phyloP scores from a whole-genome alignment of 2,329 filamentous ascomycete species.

The Immersiporthe knoxdaviesiana region DNA sequence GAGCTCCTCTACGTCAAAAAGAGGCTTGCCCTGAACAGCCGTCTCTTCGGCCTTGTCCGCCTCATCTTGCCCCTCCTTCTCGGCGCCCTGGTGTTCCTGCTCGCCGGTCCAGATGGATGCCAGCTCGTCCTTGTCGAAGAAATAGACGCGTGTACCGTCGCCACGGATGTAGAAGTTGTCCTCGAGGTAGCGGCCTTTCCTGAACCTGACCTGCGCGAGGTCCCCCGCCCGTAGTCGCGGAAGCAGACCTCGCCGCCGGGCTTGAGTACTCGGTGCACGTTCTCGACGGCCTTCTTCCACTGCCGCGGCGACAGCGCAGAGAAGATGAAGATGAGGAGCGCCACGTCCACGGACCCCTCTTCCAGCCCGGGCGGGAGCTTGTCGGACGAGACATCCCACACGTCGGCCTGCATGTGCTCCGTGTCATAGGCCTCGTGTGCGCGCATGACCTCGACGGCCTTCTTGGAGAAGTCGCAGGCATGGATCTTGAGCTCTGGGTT shows the following conservation, averaged over 20 bases:
- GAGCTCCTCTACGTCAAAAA: conserved; percentile 75
- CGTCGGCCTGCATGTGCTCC: conserved; percentile 78
- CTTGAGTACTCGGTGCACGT: conserved; percentile 82
- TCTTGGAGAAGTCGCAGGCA: conserved; percentile 95
- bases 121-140: conserved; percentile 89
- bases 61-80: too few relatives aligned
- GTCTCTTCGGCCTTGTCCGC: conserved; percentile 33
- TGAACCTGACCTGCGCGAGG: conserved; percentile 94
- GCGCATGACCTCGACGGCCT: conserved; percentile 91
- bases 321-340: conserved; percentile 97
- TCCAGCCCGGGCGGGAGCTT: conserved; percentile 75
- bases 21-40: conserved; percentile 34
- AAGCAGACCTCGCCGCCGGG: conserved; percentile 93
- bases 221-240: conserved; percentile 94
- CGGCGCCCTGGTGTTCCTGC: conserved; percentile 32
- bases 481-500: conserved; percentile 83
- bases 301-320: conserved; percentile 84
- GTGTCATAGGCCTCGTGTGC: conserved; percentile 75
- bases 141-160: conserved; percentile 95
- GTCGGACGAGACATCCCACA: conserved; percentile 85
- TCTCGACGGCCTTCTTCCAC: conserved; percentile 81
- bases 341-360: conserved; percentile 84
- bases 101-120: conserved; percentile 73
- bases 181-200: conserved; percentile 89
- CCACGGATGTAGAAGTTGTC: conserved; percentile 98